Conservation (phyloP, 306 rosid species). For the Cucumis cinereus region DNA sequence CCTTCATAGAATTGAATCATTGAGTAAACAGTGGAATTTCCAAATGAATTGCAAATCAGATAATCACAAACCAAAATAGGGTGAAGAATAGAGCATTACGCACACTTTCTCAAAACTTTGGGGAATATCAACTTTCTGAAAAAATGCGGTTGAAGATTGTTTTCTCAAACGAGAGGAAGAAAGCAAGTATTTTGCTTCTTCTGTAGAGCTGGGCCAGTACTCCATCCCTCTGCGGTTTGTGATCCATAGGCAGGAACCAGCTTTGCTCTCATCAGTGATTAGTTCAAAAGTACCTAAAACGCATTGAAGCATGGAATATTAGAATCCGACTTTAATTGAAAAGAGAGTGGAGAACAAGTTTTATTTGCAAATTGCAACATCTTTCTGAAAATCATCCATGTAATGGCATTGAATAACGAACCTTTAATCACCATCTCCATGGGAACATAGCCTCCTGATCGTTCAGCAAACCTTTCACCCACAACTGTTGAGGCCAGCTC, state of each 20-base stretch:
- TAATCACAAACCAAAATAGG: background rate
- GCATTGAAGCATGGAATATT: slow-evolving; percentile 17
- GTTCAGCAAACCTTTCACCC: slow-evolving; percentile 15
- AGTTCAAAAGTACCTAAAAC: slow-evolving; percentile 76
- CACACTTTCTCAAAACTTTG: slow-evolving; percentile 75
- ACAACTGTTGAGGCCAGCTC: slow-evolving; percentile 20
- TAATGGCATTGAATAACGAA: slow-evolving; percentile 8
- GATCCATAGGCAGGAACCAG: slow-evolving; percentile 90
- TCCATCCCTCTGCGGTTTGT: slow-evolving; percentile 83
- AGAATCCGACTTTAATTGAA: slow-evolving; percentile 3
- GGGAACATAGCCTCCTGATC: slow-evolving; percentile 61
- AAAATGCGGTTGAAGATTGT: slow-evolving; percentile 31
- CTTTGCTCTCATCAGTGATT: slow-evolving; percentile 73
- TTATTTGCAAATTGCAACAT: background rate
- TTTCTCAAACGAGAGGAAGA: slow-evolving; percentile 23
- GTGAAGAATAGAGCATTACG: slow-evolving; percentile 13
- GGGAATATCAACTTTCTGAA: slow-evolving; percentile 40
- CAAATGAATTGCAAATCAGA: background rate
- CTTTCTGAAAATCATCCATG: background rate
- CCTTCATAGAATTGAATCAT: background rate
- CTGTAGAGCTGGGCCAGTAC: slow-evolving; percentile 84
- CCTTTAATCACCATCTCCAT: slow-evolving; percentile 91
- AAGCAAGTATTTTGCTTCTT: slow-evolving; percentile 47
- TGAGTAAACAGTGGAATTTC: background rate
- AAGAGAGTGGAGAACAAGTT: background rate